These are phyloP conservation scores for Lentinula guzmanii DNA, from an alignment of 768 basidiomycete genomes.

Conservation along the genomic window DNA sequence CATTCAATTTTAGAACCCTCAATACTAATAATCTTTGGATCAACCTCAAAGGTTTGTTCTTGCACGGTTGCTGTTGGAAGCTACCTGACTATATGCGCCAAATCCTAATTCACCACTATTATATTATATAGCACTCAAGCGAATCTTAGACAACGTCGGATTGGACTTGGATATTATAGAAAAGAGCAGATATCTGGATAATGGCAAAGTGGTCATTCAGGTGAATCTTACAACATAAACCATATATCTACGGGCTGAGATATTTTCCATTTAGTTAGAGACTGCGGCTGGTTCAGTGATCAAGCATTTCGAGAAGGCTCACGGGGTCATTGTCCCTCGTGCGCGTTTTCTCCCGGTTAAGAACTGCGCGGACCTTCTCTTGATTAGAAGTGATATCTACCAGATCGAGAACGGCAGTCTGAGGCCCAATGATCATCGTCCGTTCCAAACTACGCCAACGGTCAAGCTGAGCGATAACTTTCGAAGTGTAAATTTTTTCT, in stretches of 20 bases:
- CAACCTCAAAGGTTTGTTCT: slow-evolving; percentile 51
- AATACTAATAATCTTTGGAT: slow-evolving; percentile 84
- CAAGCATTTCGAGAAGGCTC: slow-evolving; percentile 89
- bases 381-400: slow-evolving; percentile 88
- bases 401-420: slow-evolving; percentile 84
- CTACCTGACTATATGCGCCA: not conserved
- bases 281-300: slow-evolving; percentile 84
- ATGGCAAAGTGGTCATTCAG: slow-evolving; percentile 82
- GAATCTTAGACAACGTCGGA: slow-evolving; percentile 77
- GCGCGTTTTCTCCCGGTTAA: slow-evolving; percentile 90
- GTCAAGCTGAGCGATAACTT: slow-evolving; percentile 96
- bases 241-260: not conserved
- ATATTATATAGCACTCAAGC: slow-evolving; percentile 53
- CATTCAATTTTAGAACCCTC: slow-evolving; percentile 91
- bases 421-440: slow-evolving; percentile 73
- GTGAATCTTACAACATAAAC: slow-evolving; percentile 18
- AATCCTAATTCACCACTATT: no score
- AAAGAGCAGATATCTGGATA: slow-evolving; percentile 83
- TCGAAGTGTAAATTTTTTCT: slow-evolving; percentile 64
- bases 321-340: slow-evolving; percentile 92
- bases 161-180: slow-evolving; percentile 95
- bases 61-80: not conserved
- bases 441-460: slow-evolving; percentile 85
- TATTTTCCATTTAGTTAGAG: slow-evolving; percentile 39
- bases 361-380: slow-evolving; percentile 80